Evolutionary conservation across 1,139 yeast species (phyloP).

Genomic region (Yamadazyma atlantica): DNA sequence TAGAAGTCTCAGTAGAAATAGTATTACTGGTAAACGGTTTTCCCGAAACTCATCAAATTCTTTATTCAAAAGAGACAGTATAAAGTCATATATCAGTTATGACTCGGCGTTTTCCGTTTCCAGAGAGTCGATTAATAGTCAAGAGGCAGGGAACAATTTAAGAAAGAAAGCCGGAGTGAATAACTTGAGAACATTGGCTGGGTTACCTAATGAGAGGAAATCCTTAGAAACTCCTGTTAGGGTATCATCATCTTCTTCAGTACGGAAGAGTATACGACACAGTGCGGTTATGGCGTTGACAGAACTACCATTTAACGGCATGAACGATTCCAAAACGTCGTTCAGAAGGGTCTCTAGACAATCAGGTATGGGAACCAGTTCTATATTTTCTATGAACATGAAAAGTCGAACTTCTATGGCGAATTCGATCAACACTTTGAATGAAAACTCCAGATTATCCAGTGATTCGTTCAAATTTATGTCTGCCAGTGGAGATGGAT

Average conservation of each 20-base stretch:
- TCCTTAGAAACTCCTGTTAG: slow-evolving; percentile 27
- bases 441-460: slow-evolving; percentile 11
- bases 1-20: background rate
- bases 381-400: slow-evolving; percentile 36
- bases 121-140: slow-evolving; percentile 21
- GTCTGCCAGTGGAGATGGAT: slow-evolving; percentile 5
- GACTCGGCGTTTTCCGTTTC: slow-evolving; percentile 53
- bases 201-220: slow-evolving; percentile 16
- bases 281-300: slow-evolving; percentile 43
- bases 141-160: slow-evolving; percentile 20
- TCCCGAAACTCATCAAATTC: slow-evolving; percentile 33
- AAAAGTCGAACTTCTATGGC: slow-evolving; percentile 20
- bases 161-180: slow-evolving; percentile 40
- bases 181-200: slow-evolving; percentile 32
- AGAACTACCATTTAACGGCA: slow-evolving; percentile 39
- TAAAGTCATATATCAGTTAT: slow-evolving; percentile 53
- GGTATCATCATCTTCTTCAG: slow-evolving; percentile 20
- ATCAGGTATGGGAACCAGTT: slow-evolving; percentile 35
- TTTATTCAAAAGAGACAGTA: slow-evolving; percentile 35
- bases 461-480: slow-evolving; percentile 1
- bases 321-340: slow-evolving; percentile 16
- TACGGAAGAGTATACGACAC: slow-evolving; percentile 33
- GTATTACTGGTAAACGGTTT: slow-evolving; percentile 15
- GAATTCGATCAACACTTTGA: slow-evolving; percentile 19
- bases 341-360: slow-evolving; percentile 19